phyloP scores from a whole-genome alignment of 73 alveolate genomes.

The Paramecium biaurelia region DNA sequence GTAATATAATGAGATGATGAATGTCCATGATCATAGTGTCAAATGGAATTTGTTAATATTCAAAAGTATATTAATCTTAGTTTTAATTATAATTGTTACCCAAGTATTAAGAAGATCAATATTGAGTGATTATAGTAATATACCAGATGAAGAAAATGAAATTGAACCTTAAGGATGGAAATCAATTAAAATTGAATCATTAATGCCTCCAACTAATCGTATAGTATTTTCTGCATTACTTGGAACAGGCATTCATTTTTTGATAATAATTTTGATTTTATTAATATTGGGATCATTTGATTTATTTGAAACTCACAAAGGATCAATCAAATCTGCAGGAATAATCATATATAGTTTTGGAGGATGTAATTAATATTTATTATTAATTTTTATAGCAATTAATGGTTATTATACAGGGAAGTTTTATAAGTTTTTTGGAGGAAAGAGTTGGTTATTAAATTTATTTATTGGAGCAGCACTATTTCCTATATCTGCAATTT shows the following conservation, averaged over 20 bases:
- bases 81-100: not conserved
- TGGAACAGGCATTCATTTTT: slow-evolving; percentile 53
- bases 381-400: not conserved
- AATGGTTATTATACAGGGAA: slow-evolving; percentile 61
- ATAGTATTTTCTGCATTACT: slow-evolving; percentile 51
- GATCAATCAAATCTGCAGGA: slow-evolving; percentile 46
- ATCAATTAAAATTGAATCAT: slow-evolving; percentile 33
- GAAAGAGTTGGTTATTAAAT: slow-evolving; percentile 56
- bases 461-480: not conserved
- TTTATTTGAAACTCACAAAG: slow-evolving; percentile 44
- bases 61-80: not conserved
- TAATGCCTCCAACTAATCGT: slow-evolving; percentile 57
- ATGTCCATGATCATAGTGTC: not conserved
- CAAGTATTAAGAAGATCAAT: not conserved
- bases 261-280: not conserved
- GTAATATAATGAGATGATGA: not conserved
- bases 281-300: slow-evolving; percentile 46
- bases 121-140: not conserved
- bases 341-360: slow-evolving; percentile 50
- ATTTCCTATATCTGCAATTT: slow-evolving; percentile 7
- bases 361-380: not conserved
- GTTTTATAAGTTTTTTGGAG: slow-evolving; percentile 56
- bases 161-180: slow-evolving; percentile 36
- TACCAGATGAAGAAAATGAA: slow-evolving; percentile 56
- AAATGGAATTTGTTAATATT: not conserved